Percentiles rank a stretch among this genome's conserved stretches.
Evolutionary conservation across 345 rosid genomes (phyloP).

Genomic region (Lenwebbia sp.): DNA sequence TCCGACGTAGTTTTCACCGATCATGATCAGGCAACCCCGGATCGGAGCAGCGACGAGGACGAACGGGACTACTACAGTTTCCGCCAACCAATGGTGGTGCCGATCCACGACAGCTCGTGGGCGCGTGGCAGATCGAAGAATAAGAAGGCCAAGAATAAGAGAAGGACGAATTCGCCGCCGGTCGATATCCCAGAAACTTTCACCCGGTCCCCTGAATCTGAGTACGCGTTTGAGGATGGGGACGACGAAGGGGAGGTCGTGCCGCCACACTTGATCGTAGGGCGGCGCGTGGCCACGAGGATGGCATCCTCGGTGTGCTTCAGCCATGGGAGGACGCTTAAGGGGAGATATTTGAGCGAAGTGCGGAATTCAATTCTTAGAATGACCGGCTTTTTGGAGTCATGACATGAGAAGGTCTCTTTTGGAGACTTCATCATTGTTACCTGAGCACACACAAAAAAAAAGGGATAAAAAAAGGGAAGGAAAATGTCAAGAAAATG

Average conservation of each 20-base stretch:
- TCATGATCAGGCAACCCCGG: background rate
- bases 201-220: constrained; percentile 1
- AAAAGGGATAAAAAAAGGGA: background rate
- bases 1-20: constrained; percentile 39
- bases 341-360: constrained; percentile 69
- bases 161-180: constrained; percentile 13
- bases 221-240: constrained; percentile 12
- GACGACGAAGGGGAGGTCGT: constrained; percentile 18
- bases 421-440: background rate
- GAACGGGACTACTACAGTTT: background rate
- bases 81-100: background rate
- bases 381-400: constrained; percentile 85
- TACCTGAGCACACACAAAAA: background rate
- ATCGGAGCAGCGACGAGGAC: background rate
- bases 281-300: constrained; percentile 38
- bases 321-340: constrained; percentile 78
- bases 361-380: constrained; percentile 74
- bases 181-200: constrained; percentile 11
- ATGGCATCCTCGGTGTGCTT: constrained; percentile 72
- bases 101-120: background rate
- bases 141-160: constrained; percentile 10
- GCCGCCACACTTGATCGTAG: constrained; percentile 60
- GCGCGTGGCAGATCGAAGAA: background rate
- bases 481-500: background rate
- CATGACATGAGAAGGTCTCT: constrained; percentile 18